Base-by-base conservation (phyloP, 176 grass and related monocot genomes). In the Cenchrus americanus region DNA sequence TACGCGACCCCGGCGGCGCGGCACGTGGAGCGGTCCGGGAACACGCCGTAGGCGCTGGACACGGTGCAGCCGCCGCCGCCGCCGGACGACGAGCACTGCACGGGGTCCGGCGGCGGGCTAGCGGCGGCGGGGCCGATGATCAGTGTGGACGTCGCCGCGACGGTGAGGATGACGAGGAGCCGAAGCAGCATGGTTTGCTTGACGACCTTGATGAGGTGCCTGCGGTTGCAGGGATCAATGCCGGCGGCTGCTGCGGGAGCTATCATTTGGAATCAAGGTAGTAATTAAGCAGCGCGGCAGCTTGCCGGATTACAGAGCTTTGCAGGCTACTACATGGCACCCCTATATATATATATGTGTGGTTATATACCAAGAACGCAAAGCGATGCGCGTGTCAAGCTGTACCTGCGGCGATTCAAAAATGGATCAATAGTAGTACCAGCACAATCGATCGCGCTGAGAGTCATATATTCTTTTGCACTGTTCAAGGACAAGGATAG, bases 11-110 rank as follows among this genome's bases (percentile, higher is more conserved):
- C 43, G 3, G 32, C 73, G 2, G 87, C 89, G 62, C n/a, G 71
- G 83, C 94, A 97, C 0, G 50, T 85, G 40, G 89, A 90, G 32
- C 91, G 80, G 72, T 93, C 89, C 6, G 91, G 91, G 73, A 93
- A 93, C 32, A 77, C 65, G 40, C 89, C 91, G 66, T 92, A 91
- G 1, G 74, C 66, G 86, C 87, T 97, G 18, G 80, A 90, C 5
- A 97, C 23, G 17, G 79, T 97, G 87, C 94, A 94, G 40, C 59
- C 37, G 75, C 81, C 83, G 6, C 47, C 40, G 9, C 47, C 40
- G 9, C 42, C 70, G 17, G 72, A 84, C 13, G 72, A 84, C 13
- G 88, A 67, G 88, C 94, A 93, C 42, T 65, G 21, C 19, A 93
- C 73, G 3, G 94, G 86, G 12, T 89, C 87, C 53, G 86, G 84